Evolutionary conservation across 2,329 filamentous ascomycete species (phyloP).

Genomic region (Aspergillus ustus): DNA sequence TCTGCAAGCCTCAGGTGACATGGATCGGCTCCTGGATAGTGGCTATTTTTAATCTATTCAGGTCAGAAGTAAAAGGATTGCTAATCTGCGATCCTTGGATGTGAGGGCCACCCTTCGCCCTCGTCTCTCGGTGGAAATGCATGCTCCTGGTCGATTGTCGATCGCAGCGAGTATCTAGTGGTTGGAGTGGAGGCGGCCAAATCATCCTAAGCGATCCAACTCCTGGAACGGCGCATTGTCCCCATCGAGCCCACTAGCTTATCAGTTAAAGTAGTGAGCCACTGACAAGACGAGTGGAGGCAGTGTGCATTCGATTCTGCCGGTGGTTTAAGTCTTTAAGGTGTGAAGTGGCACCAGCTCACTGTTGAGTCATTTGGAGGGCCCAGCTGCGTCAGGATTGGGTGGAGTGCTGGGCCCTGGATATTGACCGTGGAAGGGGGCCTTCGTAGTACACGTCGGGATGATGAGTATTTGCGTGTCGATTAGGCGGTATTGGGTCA

Average conservation of each 20-base stretch:
- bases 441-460: neutral
- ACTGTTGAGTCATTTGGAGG: slow-evolving; percentile 13
- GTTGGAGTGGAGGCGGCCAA: slow-evolving; percentile 2
- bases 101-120: neutral
- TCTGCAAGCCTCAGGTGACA: neutral
- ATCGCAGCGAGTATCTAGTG: slow-evolving; percentile 7
- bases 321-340: neutral
- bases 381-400: neutral
- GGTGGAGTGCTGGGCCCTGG: neutral
- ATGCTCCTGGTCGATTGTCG: neutral
- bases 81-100: neutral
- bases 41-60: neutral
- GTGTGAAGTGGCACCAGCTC: slow-evolving; percentile 7
- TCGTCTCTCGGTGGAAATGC: neutral
- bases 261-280: slow-evolving; percentile 15
- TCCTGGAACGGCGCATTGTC: neutral
- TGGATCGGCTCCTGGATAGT: neutral
- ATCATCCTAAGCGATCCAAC: neutral
- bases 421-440: neutral
- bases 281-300: slow-evolving; percentile 6
- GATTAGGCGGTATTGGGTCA: slow-evolving; percentile 14
- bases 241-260: slow-evolving; percentile 16
- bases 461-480: neutral
- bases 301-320: slow-evolving; percentile 4
- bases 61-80: neutral